Base-by-base conservation (phyloP, 257 asterid genomes). In the Gentiana macrophylla region DNA sequence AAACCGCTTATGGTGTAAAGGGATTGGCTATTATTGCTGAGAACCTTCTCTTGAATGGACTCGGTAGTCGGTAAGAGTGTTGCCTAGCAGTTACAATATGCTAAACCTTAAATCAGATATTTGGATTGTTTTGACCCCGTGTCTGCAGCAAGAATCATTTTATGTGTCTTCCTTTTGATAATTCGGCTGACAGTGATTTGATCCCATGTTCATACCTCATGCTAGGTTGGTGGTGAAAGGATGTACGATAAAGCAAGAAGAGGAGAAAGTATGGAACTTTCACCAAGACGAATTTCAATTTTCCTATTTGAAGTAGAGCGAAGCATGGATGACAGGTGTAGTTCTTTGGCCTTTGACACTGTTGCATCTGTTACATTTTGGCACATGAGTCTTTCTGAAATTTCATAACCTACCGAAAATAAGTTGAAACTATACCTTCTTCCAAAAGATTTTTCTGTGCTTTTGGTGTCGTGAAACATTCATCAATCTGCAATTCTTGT, bases 201-300 rank as follows among this genome's bases (percentile, higher is more conserved):
- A 41, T 41, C 46, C 43, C 50, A 33, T 51, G 38, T 62, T 67
- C 12, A 35, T 36, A 55, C 55, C 62, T 53, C 62, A 38, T 74
- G 60, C 53, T 69, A 91, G 98, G 95, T 91, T 56, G 94, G 97
- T 12, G 98, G 98, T 64, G 95, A 84, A 72, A 83, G 84, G 80
- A 78, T 91, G 98, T 91, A 91, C 50, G 95, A 91, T 35, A 91
- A 87, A 76, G 98, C 98, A 62, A 81, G 98, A 74, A 88, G 80
- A 77, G 98, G 98, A 61, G 98, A 91, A 76, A 84, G 77, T 76
- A 72, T 87, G 32, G 95, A 91, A 74, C 97, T 91, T 65, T 69
- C 98, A 38, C 98, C 98, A 2, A 81, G 98, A 59, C 78, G 86
- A 55, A 79, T 91, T 59, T 81, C 97, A 36, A 81, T 91, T 66